Conservation (phyloP, 805 yeast species). For the Maudiozyma barnettii region DNA sequence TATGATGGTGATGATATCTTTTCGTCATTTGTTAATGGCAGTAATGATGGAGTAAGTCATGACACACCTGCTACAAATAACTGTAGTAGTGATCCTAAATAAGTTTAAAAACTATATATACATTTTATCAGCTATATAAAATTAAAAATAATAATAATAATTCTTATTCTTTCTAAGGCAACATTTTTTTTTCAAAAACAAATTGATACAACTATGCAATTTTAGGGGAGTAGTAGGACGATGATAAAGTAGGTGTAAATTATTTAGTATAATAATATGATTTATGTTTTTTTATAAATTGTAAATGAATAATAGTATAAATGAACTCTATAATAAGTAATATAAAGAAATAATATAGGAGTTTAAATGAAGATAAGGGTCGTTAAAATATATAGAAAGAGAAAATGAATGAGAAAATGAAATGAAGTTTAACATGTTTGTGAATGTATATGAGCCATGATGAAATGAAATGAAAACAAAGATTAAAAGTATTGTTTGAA, state of each 20-base stretch:
- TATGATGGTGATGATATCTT: conserved; percentile 14
- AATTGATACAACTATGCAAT: too few species aligned
- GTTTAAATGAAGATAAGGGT: neutral
- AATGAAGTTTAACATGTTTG: neutral
- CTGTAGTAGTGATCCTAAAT: conserved; percentile 5
- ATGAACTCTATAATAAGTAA: neutral
- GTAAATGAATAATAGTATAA: neutral
- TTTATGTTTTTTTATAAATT: neutral
- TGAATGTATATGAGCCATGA: neutral
- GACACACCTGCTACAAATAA: conserved; percentile 24
- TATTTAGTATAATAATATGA: too few species aligned
- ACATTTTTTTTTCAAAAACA: too few species aligned
- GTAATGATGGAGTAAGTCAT: conserved; percentile 7
- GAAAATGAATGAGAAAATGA: neutral
- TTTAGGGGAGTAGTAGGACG: too few species aligned
- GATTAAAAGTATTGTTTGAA: neutral
- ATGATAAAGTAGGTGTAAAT: too few species aligned
- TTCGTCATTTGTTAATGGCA: conserved; percentile 15
- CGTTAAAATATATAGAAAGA: neutral
- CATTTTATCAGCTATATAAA: neutral
- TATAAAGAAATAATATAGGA: neutral
- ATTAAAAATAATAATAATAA: too few species aligned
- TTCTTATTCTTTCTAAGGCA: neutral
- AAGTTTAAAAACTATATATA: neutral
- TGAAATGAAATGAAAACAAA: neutral